Conservation (phyloP, 2,329 filamentous ascomycete genomes). For the Cyclaneusma minus region DNA sequence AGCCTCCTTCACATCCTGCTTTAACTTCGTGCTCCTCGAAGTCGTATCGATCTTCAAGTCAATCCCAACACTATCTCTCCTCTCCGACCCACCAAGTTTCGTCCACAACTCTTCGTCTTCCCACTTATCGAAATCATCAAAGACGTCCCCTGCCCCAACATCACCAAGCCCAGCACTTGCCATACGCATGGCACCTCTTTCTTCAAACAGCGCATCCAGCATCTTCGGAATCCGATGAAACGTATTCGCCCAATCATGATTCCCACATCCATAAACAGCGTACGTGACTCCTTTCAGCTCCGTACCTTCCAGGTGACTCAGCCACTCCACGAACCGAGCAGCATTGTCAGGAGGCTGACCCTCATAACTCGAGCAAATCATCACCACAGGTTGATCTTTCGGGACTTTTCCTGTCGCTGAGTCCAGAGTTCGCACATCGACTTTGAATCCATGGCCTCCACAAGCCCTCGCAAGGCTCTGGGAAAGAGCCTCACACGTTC, state of each 20-base stretch:
- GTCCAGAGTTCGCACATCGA: constrained; percentile 41
- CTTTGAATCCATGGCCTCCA: constrained; percentile 39
- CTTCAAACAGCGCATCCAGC: constrained; percentile 37
- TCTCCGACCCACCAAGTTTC: constrained; percentile 26
- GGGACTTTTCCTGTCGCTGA: constrained; percentile 43
- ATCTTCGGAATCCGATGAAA: constrained; percentile 53
- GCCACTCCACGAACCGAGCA: constrained; percentile 50
- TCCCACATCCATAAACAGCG: constrained; percentile 56
- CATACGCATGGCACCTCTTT: constrained; percentile 31
- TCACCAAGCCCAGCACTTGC: constrained; percentile 39
- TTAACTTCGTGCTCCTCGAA: constrained; percentile 38
- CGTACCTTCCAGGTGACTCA: constrained; percentile 34
- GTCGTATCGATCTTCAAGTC: constrained; percentile 20
- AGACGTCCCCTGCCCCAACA: constrained; percentile 47
- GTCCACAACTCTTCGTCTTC: constrained; percentile 41
- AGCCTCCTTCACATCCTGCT: constrained; percentile 48
- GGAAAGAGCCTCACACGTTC: constrained; percentile 58
- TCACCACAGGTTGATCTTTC: constrained; percentile 42
- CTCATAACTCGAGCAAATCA: constrained; percentile 60
- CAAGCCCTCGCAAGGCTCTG: constrained; percentile 46
- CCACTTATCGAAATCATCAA: constrained; percentile 54
- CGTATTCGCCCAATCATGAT: constrained; percentile 41
- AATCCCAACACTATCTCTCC: constrained; percentile 6
- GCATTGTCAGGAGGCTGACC: constrained; percentile 63
- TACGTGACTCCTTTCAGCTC: constrained; percentile 42